phyloP scores from a whole-genome alignment of 2,329 filamentous ascomycete species.

The Colletotrichum scovillei region DNA sequence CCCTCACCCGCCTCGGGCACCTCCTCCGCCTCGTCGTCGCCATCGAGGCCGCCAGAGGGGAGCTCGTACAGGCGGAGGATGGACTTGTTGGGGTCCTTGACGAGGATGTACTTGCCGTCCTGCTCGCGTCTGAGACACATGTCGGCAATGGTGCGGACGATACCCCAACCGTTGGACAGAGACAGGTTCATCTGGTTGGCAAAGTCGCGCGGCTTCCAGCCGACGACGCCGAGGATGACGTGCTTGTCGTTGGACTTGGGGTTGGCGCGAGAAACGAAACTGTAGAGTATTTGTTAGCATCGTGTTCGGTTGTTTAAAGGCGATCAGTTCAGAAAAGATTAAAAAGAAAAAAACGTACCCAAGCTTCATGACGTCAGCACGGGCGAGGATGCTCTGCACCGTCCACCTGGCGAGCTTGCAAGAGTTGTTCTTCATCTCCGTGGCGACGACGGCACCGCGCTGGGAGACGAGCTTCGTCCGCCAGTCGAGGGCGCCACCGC shows the following conservation, averaged over 20 bases:
- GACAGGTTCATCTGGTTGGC: slow-evolving; percentile 98
- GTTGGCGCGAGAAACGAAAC: slow-evolving; percentile 94
- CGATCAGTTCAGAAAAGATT: slow-evolving; percentile 40
- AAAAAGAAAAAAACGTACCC: slow-evolving; percentile 68
- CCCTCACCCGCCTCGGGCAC: slow-evolving; percentile 59
- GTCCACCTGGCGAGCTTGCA: slow-evolving; percentile 99
- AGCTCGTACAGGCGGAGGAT: slow-evolving; percentile 95
- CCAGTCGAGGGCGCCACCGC: slow-evolving; percentile 96
- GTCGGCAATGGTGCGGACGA: slow-evolving; percentile 97
- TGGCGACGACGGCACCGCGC: slow-evolving; percentile 96
- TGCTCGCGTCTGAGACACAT: slow-evolving; percentile 81
- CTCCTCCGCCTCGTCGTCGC: slow-evolving; percentile 80
- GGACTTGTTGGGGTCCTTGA: slow-evolving; percentile 96
- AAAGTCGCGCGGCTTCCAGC: slow-evolving; percentile 98
- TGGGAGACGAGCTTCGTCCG: slow-evolving; percentile 92
- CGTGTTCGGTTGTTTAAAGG: slow-evolving; percentile 38
- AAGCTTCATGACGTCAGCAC: slow-evolving; percentile 98
- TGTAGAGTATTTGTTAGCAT: slow-evolving; percentile 51
- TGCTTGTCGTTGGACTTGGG: slow-evolving; percentile 94
- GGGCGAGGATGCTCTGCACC: slow-evolving; percentile 94
- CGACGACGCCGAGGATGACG: slow-evolving; percentile 93
- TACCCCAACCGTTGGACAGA: slow-evolving; percentile 97
- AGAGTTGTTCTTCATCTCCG: slow-evolving; percentile 99
- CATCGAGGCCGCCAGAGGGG: slow-evolving; percentile 88
- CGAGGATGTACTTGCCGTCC: slow-evolving; percentile 84